Evolutionary conservation across 192 early-diverging fungal genomes (phyloP).

Genomic region (Linnemannia zychae): DNA sequence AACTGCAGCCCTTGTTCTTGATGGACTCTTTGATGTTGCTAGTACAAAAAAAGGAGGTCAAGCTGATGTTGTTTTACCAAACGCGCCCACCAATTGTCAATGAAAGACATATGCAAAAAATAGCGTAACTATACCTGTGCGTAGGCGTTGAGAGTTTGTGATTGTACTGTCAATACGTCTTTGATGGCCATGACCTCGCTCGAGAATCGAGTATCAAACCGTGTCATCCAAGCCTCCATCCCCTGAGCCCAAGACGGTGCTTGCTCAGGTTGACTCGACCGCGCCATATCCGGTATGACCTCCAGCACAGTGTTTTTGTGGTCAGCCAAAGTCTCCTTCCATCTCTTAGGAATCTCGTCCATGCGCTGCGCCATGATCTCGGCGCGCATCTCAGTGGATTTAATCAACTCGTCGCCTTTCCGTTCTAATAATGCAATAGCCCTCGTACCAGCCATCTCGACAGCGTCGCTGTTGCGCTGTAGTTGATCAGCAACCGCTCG

Average conservation of each 20-base stretch:
- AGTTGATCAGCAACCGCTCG: not conserved
- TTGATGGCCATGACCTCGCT: not conserved
- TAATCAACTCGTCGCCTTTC: not conserved
- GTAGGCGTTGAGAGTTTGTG: not conserved
- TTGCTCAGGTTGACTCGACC: not conserved
- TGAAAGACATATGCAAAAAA: not conserved
- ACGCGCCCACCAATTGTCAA: too few relatives aligned
- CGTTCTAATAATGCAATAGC: not conserved
- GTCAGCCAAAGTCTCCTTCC: not conserved
- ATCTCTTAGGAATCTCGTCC: not conserved
- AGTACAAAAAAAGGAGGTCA: not conserved
- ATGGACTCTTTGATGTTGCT: not conserved
- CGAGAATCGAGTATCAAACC: not conserved
- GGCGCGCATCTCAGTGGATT: not conserved
- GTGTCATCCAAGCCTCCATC: not conserved
- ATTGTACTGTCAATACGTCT: not conserved
- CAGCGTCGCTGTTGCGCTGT: not conserved
- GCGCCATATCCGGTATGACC: not conserved
- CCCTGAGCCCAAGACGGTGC: not conserved
- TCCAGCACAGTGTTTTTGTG: not conserved
- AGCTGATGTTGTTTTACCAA: too few relatives aligned
- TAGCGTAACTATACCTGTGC: not conserved
- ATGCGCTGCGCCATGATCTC: not conserved
- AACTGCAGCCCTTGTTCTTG: not conserved
- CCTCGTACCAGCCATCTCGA: not conserved